phyloP scores from a whole-genome alignment of 2,329 filamentous ascomycete genomes.

The Ophiostoma sp. region DNA sequence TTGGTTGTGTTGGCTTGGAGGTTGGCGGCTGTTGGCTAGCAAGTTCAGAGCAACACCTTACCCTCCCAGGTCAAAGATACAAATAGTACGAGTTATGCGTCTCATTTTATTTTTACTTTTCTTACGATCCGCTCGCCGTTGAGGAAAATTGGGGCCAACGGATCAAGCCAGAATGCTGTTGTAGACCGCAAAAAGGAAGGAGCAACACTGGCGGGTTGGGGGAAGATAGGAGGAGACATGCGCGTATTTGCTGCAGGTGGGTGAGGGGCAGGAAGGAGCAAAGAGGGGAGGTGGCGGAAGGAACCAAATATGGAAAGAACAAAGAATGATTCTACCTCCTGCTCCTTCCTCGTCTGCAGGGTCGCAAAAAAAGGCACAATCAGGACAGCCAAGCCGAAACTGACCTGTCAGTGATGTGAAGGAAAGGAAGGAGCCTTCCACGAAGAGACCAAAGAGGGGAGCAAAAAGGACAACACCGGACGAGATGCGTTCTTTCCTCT shows the following conservation, averaged over 20 bases:
- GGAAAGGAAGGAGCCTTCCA: constrained; percentile 5
- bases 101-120: neutral
- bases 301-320: constrained; percentile 3
- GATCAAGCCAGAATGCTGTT: neutral
- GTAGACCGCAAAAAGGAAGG: constrained; percentile 8
- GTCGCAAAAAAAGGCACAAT: neutral
- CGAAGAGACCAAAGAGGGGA: neutral
- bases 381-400: neutral
- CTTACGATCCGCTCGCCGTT: neutral
- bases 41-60: neutral
- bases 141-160: neutral
- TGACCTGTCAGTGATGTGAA: neutral
- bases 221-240: neutral
- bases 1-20: neutral
- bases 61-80: neutral
- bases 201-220: neutral
- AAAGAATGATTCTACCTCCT: neutral
- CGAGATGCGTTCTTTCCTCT: neutral
- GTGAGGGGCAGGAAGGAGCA: neutral
- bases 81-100: neutral
- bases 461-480: constrained; percentile 14
- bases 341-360: neutral
- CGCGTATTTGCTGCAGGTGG: neutral
- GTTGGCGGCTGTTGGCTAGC: neutral
- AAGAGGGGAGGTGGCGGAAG: neutral